A percentile compares a stretch with the other conserved stretches of the same genome.
These are phyloP conservation scores for Rhododendron ferrugineum DNA, from an alignment of 148 eudicot species.

Conservation along the genomic window DNA sequence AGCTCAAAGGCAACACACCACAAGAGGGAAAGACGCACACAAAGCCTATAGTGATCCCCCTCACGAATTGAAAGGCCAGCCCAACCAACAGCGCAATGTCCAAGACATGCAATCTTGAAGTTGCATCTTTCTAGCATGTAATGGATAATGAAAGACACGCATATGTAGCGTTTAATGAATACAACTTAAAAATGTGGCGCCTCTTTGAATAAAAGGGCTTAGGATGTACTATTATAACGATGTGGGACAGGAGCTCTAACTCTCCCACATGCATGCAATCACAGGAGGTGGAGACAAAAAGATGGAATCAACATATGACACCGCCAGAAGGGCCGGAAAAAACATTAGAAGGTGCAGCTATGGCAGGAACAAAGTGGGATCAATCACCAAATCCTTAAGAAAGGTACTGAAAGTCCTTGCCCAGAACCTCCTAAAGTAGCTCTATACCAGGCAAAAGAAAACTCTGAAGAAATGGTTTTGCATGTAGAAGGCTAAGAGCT, in stretches of 20 bases:
- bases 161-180: background rate
- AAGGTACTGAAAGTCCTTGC: background rate
- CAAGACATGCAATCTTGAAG: background rate
- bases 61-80: background rate
- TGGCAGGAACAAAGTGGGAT: background rate
- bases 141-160: background rate
- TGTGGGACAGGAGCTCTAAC: background rate
- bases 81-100: background rate
- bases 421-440: background rate
- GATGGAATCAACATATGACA: background rate
- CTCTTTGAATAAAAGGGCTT: background rate
- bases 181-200: background rate
- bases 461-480: background rate
- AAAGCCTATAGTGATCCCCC: background rate
- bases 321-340: background rate
- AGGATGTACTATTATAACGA: background rate
- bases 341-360: background rate
- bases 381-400: background rate
- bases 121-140: background rate
- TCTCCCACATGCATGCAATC: background rate
- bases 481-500: background rate
- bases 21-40: background rate
- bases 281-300: background rate
- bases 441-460: background rate
- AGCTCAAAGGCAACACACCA: background rate